A percentile compares a stretch with the other conserved stretches of the same genome.
phyloP scores from a whole-genome alignment of 2,329 filamentous ascomycete species.

The Trichoderma sp. region DNA sequence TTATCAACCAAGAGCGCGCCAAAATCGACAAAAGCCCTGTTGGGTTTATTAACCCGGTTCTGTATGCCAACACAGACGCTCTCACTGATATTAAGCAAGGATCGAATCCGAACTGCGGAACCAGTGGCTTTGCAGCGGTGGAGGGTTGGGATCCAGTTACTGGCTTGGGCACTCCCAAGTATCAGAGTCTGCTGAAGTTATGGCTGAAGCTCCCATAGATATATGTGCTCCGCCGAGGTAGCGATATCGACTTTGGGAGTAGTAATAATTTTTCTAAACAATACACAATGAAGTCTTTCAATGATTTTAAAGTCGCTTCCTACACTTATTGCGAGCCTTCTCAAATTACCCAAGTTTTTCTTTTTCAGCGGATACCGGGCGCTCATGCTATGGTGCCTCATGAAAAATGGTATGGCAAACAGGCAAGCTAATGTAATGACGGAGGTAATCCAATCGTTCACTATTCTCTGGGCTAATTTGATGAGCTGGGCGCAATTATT shows the following conservation, averaged over 20 bases:
- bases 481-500: no score
- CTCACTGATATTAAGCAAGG: constrained; percentile 40
- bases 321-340: no score
- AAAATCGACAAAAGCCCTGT: constrained; percentile 35
- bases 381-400: no score
- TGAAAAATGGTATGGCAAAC: no score
- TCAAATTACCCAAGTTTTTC: no score
- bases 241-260: not conserved
- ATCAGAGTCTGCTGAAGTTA: constrained; percentile 15
- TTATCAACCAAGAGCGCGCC: constrained; percentile 24
- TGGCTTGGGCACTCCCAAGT: constrained; percentile 20
- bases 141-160: constrained; percentile 21
- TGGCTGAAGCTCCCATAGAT: constrained; percentile 14
- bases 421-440: no score
- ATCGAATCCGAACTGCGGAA: constrained; percentile 37
- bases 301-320: not conserved
- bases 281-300: not conserved
- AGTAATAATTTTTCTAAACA: not conserved
- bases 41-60: constrained; percentile 41
- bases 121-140: constrained; percentile 18
- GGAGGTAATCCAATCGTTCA: no score
- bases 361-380: no score
- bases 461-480: no score
- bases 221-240: not conserved
- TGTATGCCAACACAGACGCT: constrained; percentile 35